Evolutionary conservation across 2,329 filamentous ascomycete species (phyloP).

Genomic region (Fusarium goolgardi): DNA sequence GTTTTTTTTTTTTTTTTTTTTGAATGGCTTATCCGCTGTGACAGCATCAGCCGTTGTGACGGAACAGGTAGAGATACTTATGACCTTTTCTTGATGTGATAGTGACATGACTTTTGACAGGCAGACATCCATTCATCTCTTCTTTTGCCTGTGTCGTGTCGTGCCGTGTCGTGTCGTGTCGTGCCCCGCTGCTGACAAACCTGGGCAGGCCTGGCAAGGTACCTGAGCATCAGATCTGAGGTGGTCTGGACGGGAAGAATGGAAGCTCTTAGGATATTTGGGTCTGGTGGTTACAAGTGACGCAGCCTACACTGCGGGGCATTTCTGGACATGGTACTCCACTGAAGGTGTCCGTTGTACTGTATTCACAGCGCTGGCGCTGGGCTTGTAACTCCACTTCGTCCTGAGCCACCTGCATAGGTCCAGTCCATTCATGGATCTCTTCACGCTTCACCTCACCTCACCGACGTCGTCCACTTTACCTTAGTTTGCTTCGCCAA

Average conservation of each 20-base stretch:
- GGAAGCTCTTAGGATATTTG: constrained; percentile 4
- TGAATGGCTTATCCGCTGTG: constrained; percentile 11
- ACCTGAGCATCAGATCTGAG: constrained; percentile 2
- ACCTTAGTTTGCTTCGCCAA: constrained; percentile 35
- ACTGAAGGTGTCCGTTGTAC: constrained; percentile 28
- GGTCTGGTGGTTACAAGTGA: constrained; percentile 32
- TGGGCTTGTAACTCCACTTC: constrained; percentile 38
- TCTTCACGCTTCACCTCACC: constrained; percentile 44
- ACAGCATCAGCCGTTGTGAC: constrained; percentile 23
- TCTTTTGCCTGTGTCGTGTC: constrained; percentile 3
- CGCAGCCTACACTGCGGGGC: constrained; percentile 34
- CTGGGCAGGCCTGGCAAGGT: background rate
- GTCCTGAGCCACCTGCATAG: constrained; percentile 19
- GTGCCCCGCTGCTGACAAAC: constrained; percentile 39
- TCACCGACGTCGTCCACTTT: constrained; percentile 47
- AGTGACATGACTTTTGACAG: constrained; percentile 3
- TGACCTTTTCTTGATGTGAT: constrained; percentile 10
- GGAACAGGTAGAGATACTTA: constrained; percentile 30
- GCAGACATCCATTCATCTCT: constrained; percentile 1
- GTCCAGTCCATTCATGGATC: constrained; percentile 23
- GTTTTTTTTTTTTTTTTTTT: constrained; percentile 36
- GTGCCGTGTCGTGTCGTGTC: constrained; percentile 13
- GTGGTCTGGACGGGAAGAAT: constrained; percentile 2
- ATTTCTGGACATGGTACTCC: constrained; percentile 24
- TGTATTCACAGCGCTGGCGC: constrained; percentile 30